Conservation (phyloP, 305 asterid species). For the Stenogyne calaminthoides region DNA sequence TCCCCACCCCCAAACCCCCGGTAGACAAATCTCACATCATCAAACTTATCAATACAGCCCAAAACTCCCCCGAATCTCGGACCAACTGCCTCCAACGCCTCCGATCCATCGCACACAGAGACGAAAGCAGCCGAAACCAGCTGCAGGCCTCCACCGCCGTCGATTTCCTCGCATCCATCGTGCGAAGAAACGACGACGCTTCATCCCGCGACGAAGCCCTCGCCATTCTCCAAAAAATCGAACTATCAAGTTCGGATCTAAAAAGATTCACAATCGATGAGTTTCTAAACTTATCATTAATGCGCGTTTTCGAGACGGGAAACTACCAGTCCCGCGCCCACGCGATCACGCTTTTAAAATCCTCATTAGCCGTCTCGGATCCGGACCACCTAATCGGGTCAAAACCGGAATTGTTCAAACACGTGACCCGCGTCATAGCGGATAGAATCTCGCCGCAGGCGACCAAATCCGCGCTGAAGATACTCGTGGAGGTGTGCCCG, state of each 20-base stretch:
- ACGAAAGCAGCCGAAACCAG: constrained; percentile 39
- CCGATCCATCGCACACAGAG: constrained; percentile 48
- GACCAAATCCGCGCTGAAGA: constrained; percentile 60
- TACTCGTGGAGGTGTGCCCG: constrained; percentile 45
- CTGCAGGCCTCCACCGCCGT: constrained; percentile 51
- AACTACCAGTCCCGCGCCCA: constrained; percentile 42
- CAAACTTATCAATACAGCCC: constrained; percentile 50
- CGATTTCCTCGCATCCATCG: constrained; percentile 44
- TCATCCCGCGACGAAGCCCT: constrained; percentile 47
- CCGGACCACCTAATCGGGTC: constrained; percentile 50
- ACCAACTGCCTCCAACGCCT: constrained; percentile 44
- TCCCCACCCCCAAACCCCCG: constrained; percentile 73
- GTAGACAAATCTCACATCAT: constrained; percentile 47
- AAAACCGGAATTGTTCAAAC: constrained; percentile 38
- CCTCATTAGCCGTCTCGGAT: constrained; percentile 51
- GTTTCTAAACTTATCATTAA: constrained; percentile 37
- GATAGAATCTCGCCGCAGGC: constrained; percentile 57
- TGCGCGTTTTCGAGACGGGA: constrained; percentile 47
- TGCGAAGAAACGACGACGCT: constrained; percentile 33
- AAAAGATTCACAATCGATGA: constrained; percentile 36
- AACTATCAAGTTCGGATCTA: constrained; percentile 47
- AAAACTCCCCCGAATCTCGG: constrained; percentile 32
- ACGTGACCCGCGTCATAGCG: constrained; percentile 34
- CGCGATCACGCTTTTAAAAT: constrained; percentile 47
- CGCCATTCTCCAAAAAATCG: constrained; percentile 47